phyloP scores from a whole-genome alignment of 768 basidiomycete species.

The Naganishia friedmannii region DNA sequence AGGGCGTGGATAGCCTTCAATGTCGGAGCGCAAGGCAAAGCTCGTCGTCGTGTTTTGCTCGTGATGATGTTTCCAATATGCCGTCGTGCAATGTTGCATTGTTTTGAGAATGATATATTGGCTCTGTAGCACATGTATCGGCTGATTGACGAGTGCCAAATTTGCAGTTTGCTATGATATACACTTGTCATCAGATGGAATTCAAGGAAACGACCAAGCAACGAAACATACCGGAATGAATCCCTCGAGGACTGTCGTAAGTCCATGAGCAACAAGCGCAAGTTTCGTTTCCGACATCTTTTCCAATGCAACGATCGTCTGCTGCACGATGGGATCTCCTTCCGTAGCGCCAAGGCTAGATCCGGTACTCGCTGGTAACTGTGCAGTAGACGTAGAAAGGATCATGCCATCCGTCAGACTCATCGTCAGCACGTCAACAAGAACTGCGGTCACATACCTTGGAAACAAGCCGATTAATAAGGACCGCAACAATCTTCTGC shows the following conservation, averaged over 20 bases:
- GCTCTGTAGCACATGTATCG: slow-evolving; percentile 75
- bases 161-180: slow-evolving; percentile 22
- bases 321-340: slow-evolving; percentile 68
- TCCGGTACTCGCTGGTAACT: slow-evolving; percentile 87
- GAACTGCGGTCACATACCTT: slow-evolving; percentile 59
- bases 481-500: slow-evolving; percentile 73
- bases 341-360: slow-evolving; percentile 69
- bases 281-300: slow-evolving; percentile 72
- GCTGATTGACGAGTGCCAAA: slow-evolving; percentile 45
- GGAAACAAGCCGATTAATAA: slow-evolving; percentile 75
- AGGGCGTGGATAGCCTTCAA: slow-evolving; percentile 49
- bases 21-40: slow-evolving; percentile 39
- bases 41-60: slow-evolving; percentile 52
- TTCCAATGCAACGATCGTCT: slow-evolving; percentile 74
- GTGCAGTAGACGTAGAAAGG: neutral
- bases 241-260: slow-evolving; percentile 74
- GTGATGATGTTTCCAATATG: slow-evolving; percentile 64
- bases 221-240: slow-evolving; percentile 63
- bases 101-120: slow-evolving; percentile 83
- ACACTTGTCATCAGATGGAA: neutral
- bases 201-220: slow-evolving; percentile 16
- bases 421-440: neutral
- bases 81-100: slow-evolving; percentile 70
- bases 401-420: neutral
- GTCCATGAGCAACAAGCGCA: slow-evolving; percentile 73